Conservation (phyloP, 2,329 filamentous ascomycete species). For the Diplodia sapinea region DNA sequence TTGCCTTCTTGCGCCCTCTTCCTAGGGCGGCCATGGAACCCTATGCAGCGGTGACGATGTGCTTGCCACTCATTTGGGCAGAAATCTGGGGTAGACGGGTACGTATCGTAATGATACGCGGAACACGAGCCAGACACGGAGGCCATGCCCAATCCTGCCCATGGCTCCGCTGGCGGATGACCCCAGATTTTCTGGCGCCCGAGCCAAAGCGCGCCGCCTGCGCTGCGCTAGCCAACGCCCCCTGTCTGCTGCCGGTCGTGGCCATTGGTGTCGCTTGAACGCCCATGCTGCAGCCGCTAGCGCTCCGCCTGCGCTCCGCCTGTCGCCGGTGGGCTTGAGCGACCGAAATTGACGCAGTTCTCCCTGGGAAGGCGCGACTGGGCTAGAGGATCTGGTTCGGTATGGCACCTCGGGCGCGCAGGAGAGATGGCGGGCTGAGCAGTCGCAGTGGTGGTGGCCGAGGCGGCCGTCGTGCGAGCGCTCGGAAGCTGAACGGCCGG, state of each 20-base stretch:
- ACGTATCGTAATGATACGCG: constrained; percentile 28
- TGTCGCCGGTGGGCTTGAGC: constrained; percentile 25
- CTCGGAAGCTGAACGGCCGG: not conserved
- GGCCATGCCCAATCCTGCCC: constrained; percentile 22
- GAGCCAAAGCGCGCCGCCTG: constrained; percentile 9
- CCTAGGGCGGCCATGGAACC: constrained; percentile 19
- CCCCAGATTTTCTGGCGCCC: constrained; percentile 26
- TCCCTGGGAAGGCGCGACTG: constrained; percentile 19
- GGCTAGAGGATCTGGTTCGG: constrained; percentile 21
- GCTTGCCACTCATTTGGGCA: constrained; percentile 13
- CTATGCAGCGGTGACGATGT: constrained; percentile 21
- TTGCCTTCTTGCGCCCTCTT: constrained; percentile 1
- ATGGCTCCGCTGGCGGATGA: constrained; percentile 25
- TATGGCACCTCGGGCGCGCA: constrained; percentile 20
- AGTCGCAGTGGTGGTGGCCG: not conserved
- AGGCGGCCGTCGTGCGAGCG: not conserved
- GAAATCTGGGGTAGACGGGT: constrained; percentile 29
- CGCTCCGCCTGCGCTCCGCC: constrained; percentile 26
- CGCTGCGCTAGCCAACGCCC: not conserved
- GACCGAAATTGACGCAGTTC: constrained; percentile 23
- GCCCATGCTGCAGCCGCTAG: constrained; percentile 23
- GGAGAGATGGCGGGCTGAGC: not conserved
- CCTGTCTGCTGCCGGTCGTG: constrained; percentile 12
- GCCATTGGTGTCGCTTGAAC: constrained; percentile 22
- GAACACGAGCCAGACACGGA: constrained; percentile 22